Base-by-base conservation (phyloP, 2,329 filamentous ascomycete species). In the Aspergillus tamarii region DNA sequence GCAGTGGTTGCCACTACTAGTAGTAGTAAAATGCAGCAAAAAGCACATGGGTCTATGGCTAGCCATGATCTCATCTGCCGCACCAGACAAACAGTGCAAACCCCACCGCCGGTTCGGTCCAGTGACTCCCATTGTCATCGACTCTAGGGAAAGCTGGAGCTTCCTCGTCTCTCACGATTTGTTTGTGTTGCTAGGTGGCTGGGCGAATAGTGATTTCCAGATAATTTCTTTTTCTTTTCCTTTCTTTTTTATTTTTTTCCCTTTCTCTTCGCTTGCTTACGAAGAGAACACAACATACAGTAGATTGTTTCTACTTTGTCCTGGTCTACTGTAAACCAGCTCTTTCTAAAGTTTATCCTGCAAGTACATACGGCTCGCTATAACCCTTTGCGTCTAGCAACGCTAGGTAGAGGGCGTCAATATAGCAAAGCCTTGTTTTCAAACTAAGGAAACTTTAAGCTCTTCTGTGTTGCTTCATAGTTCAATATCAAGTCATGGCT, bases 1-100 rank as follows among this genome's bases (percentile, higher is more conserved):
- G 23, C 30, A 32, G 2, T 32, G 21, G 45, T 48, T 28, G 45
- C 6, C 21, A 36, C 30, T 16, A 28, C 12, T 39, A 41, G 26
- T 39, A 41, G 26, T 26, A 26, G 26, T 26, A 26, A 26, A 36
- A 41, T 26, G 54, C 32, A 32, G n/a, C 60, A 39, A 50, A 57
- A 48, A 53, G 30, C n/a, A 4, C 36, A 36, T 56, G 52, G 39
- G 48, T 54, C 53, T 9, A 52, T 32, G 48, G 48, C 50, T 56
- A 62, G 41, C 62, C 50, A 70, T 71, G 68, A 71, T 67, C 64
- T 71, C 68, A 71, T 66, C 32, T 45, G 61, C 43, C 48, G 60
- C 54, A 48, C 19, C 8, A 62, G 60, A 66, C 74, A 76, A 76
- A 76, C 74, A 71, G 59, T 75, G 73, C 73, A 76, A 75, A 76